Conservation (phyloP, 306 rosid genomes). For the Cicer yamashitae region DNA sequence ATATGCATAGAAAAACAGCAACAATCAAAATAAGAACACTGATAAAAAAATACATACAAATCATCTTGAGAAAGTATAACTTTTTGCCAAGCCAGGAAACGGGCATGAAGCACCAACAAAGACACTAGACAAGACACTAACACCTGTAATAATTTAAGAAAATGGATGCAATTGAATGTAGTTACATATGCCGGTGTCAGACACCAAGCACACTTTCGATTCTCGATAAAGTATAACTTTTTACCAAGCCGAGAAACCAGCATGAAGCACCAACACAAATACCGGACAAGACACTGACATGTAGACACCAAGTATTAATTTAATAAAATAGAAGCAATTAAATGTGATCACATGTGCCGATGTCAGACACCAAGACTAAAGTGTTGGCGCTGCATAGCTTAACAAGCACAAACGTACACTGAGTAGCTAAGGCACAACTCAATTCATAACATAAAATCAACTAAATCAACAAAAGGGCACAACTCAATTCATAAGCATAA, state of each 20-base stretch:
- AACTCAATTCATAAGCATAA: conserved; percentile 7
- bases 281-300: too few relatives aligned
- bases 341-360: background rate
- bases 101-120: background rate
- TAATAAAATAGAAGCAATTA: too few relatives aligned
- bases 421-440: conserved; percentile 16
- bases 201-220: too few relatives aligned
- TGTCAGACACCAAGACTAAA: background rate
- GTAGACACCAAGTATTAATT: too few relatives aligned
- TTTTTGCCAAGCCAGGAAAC: conserved; percentile 7
- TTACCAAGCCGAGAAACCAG: too few relatives aligned
- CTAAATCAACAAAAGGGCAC: conserved; percentile 27
- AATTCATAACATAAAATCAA: conserved; percentile 8
- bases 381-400: background rate
- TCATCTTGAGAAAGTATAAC: background rate
- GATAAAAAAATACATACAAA: background rate
- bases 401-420: too few relatives aligned
- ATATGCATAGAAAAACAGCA: conserved; percentile 8
- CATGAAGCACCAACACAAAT: background rate
- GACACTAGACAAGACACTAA: too few relatives aligned
- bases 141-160: too few relatives aligned
- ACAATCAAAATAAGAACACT: conserved; percentile 28
- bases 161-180: too few relatives aligned
- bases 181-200: background rate
- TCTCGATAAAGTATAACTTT: too few relatives aligned